Evolutionary conservation across 177 flowering plant species (phyloP), one percentile per base, ranked within the genome.

Genomic region (Vitis hybrid): DNA sequence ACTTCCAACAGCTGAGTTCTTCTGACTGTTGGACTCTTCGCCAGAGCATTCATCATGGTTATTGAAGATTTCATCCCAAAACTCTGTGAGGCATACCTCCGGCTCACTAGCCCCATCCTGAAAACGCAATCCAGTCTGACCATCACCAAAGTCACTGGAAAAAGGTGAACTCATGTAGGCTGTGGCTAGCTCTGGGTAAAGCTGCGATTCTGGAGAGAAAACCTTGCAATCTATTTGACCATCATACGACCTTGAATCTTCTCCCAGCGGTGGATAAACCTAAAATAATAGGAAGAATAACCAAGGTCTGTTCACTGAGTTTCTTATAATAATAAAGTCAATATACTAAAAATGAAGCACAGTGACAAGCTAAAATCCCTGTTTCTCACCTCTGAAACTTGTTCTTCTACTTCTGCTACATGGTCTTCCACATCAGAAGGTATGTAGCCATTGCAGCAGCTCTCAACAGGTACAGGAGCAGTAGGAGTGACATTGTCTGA

Each of bases 101-200:
- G 67, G 81, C 71, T 82, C 84, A 68, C 76, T 35, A 12, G 80
- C 70, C 18, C 89, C 89, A 75, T 82, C 85, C 64, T 68, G 82
- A 66, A 84, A 84, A 56, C 48, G 72, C 21, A 76, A 61, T 15
- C 81, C 85, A 64, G 62, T 61, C 3, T 65, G 68, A 40, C 75
- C 52, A 49, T 72, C 60, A 56, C 87, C 87, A 75, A 83, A 83
- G 65, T 85, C 87, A 73, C 74, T 65, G n/a, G 77, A 74, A 71
- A 72, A 85, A 35, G 82, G 85, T 35, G 88, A 79, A 76, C 67
- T 81, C 68, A 77, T 52, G 64, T 65, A 72, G 13, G 71, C 46
- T 32, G 54, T 7, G 8, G 46, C 67, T 15, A 56, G 63, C 7
- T 74, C 80, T 12, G 54, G 62, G n/a, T 56, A 17, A 69, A 56